phyloP scores from a whole-genome alignment of 306 rosid genomes.

The Morella rubra region DNA sequence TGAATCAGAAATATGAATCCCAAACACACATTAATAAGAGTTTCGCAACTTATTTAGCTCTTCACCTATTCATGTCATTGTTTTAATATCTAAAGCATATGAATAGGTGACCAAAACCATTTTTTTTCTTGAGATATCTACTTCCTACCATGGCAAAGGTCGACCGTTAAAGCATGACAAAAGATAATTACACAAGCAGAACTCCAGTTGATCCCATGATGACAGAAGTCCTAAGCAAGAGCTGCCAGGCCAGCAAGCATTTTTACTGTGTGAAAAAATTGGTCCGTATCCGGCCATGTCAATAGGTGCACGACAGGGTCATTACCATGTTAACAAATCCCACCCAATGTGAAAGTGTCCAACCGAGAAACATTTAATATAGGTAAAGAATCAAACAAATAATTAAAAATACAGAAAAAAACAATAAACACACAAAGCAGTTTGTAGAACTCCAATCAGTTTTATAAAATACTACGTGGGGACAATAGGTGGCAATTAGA shows the following conservation, averaged over 20 bases:
- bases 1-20: conserved; percentile 2
- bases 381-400: not conserved
- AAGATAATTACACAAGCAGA: not conserved
- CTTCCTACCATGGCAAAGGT: not conserved
- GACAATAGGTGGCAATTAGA: conserved; percentile 2
- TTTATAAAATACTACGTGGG: not conserved
- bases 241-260: not conserved
- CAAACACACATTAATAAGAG: not conserved
- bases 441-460: conserved; percentile 1
- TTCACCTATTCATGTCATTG: not conserved
- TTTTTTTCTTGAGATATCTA: not conserved
- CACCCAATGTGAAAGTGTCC: conserved; percentile 14
- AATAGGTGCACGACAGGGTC: not conserved
- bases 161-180: not conserved
- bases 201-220: not conserved
- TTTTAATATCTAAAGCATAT: not conserved
- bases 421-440: not conserved
- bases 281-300: not conserved
- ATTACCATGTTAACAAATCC: not conserved
- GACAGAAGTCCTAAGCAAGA: not conserved
- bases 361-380: not conserved
- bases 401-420: not conserved
- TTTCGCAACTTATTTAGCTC: not conserved
- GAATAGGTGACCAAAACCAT: not conserved
- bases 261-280: no score